Base-by-base conservation (phyloP, 2,329 filamentous ascomycete species). In the Neonectria faginata region DNA sequence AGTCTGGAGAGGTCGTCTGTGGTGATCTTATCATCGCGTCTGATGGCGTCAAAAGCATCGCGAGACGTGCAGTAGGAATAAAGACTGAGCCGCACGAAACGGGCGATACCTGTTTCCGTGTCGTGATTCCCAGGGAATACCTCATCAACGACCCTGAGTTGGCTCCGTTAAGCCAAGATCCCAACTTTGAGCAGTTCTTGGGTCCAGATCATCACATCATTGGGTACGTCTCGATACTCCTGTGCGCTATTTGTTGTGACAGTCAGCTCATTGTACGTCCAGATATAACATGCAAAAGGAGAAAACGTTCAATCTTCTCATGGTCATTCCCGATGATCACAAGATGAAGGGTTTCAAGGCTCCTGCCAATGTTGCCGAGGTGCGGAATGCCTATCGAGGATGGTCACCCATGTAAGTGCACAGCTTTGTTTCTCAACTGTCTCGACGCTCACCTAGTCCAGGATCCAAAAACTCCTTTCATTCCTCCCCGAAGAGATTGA, bases 191-290 rank as follows among this genome's bases (percentile, higher is more conserved):
- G 36, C 60, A 57, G 25, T 61, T 42, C 27, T 50, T 44, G 20
- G 63, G 59, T 41, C 63, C 63, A 7, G 63, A 57, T 31, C 58
- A 61, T 12, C 59, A 65, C 22, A 61, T 65, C n/a, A 65, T 65
- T 14, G 63, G 63, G 48, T 62, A 52, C 27, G 59, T 44, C 4
- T 50, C 18, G 16, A 16, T 12, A 9, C 36, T 8, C 36, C 12
- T 39, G 5, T n/a, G 14, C 36, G 36, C 14, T 11, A 39, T 5
- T 16, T 8, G 6, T 9, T 39, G 36, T 39, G 14, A 7, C 36
- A n/a, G 2, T 31, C 27, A n/a, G 29, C 47, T 50, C 9, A 50
- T 16, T 1, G 2, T 50, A 2, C 10, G 25, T 5, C 12, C 18
- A 61, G 59, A 10, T 61, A 61, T 20, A 61, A 61, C 16, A 61